phyloP scores from a whole-genome alignment of 208 protist genomes.

The Acanthamoeba royreba region DNA sequence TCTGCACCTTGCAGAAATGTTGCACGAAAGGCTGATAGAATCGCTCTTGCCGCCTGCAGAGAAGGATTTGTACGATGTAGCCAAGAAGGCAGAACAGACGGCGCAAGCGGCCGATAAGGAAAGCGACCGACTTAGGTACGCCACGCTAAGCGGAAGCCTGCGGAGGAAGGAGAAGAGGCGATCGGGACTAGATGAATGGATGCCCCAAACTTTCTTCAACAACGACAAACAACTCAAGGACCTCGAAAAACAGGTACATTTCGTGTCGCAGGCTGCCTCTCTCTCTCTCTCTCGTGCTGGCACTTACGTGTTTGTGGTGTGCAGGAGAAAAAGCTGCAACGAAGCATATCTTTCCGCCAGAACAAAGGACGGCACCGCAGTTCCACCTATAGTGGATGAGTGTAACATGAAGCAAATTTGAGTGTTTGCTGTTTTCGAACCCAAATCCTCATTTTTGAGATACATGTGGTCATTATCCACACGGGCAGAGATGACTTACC shows the following conservation, averaged over 20 bases:
- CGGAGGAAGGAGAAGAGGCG: background rate
- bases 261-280: background rate
- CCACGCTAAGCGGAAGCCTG: background rate
- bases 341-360: slow-evolving; percentile 27
- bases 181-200: background rate
- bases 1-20: background rate
- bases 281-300: background rate
- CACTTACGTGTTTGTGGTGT: background rate
- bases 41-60: too few relatives aligned
- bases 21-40: background rate
- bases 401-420: too few relatives aligned
- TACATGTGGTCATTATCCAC: too few relatives aligned
- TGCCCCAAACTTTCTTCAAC: background rate
- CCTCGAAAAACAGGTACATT: background rate
- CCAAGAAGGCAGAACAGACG: background rate
- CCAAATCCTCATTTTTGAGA: too few relatives aligned
- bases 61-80: slow-evolving; percentile 16
- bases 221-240: slow-evolving; percentile 24
- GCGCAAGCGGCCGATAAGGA: background rate
- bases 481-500: too few relatives aligned
- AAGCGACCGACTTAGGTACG: background rate
- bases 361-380: background rate
- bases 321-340: slow-evolving; percentile 34
- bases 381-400: background rate
- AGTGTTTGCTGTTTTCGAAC: too few relatives aligned